Conservation (phyloP, 2,329 filamentous ascomycete species). For the Diaporthe eres region DNA sequence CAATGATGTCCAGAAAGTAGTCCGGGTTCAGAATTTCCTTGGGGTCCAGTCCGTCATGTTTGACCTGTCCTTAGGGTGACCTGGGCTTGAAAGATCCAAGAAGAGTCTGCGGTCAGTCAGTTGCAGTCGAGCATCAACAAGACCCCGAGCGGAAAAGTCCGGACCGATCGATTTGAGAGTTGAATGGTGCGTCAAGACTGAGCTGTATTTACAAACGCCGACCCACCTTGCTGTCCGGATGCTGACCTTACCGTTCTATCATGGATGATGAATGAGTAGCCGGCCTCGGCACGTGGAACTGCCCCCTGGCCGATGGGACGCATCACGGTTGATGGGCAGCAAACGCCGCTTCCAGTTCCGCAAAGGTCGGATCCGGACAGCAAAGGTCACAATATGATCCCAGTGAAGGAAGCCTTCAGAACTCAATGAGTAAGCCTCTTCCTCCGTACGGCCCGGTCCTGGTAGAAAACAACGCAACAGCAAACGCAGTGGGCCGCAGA, state of each 20-base stretch:
- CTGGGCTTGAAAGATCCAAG: background rate
- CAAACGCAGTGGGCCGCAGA: slow-evolving; percentile 19
- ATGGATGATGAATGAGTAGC: slow-evolving; percentile 47
- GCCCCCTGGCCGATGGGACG: slow-evolving; percentile 38
- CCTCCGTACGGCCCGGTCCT: slow-evolving; percentile 48
- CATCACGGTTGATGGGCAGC: slow-evolving; percentile 22
- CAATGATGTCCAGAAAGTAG: background rate
- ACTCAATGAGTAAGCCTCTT: slow-evolving; percentile 47
- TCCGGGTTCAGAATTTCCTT: background rate
- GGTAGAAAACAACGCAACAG: slow-evolving; percentile 34
- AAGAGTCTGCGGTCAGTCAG: slow-evolving; percentile 33
- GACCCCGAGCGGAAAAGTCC: slow-evolving; percentile 12
- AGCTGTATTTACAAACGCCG: slow-evolving; percentile 67
- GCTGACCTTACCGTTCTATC: slow-evolving; percentile 53
- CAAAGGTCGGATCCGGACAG: slow-evolving; percentile 57
- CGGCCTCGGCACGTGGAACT: slow-evolving; percentile 48
- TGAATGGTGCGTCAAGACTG: slow-evolving; percentile 53
- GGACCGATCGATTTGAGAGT: slow-evolving; percentile 4
- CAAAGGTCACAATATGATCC: slow-evolving; percentile 50
- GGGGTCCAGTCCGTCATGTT: slow-evolving; percentile 1
- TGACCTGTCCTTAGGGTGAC: background rate
- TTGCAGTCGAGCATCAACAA: slow-evolving; percentile 19
- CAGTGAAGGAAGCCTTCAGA: background rate
- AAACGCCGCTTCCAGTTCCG: slow-evolving; percentile 13
- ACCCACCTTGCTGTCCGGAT: slow-evolving; percentile 70